Percentiles rank a stretch among this genome's conserved stretches.
Evolutionary conservation across 768 basidiomycete genomes (phyloP).

Genomic region (Trametes meyenii): DNA sequence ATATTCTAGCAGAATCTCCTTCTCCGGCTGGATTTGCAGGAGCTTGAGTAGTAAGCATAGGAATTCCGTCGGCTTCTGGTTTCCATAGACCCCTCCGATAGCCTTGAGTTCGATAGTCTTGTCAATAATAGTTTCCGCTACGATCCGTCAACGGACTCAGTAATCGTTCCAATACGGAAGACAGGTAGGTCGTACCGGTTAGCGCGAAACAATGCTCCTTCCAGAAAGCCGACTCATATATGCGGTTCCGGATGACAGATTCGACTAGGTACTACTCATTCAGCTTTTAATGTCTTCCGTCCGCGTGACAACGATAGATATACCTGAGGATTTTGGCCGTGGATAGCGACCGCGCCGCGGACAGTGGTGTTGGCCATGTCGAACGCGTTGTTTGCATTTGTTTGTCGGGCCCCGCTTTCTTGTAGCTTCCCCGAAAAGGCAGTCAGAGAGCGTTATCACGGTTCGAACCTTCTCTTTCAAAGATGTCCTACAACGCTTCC

Average conservation of each 20-base stretch:
- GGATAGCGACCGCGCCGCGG: conserved; percentile 83
- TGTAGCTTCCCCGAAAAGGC: neutral
- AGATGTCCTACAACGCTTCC: neutral
- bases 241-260: conserved; percentile 93
- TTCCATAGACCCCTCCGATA: conserved; percentile 94
- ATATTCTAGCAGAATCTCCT: conserved; percentile 96
- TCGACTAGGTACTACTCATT: conserved; percentile 82
- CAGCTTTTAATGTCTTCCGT: conserved; percentile 24
- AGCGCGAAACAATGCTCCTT: conserved; percentile 99
- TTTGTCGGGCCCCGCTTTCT: conserved; percentile 18
- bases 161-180: neutral
- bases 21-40: conserved; percentile 96
- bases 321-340: conserved; percentile 97
- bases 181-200: conserved; percentile 59
- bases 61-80: conserved; percentile 94
- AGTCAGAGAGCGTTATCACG: neutral
- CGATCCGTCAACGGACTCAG: conserved; percentile 7
- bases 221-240: conserved; percentile 95
- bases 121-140: conserved; percentile 93
- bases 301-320: neutral
- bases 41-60: conserved; percentile 91
- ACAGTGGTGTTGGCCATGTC: conserved; percentile 94
- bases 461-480: neutral
- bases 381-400: conserved; percentile 29
- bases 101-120: conserved; percentile 80